These are phyloP conservation scores for Silene uniflora DNA, from an alignment of 148 eudicot genomes.

Conservation along the genomic window DNA sequence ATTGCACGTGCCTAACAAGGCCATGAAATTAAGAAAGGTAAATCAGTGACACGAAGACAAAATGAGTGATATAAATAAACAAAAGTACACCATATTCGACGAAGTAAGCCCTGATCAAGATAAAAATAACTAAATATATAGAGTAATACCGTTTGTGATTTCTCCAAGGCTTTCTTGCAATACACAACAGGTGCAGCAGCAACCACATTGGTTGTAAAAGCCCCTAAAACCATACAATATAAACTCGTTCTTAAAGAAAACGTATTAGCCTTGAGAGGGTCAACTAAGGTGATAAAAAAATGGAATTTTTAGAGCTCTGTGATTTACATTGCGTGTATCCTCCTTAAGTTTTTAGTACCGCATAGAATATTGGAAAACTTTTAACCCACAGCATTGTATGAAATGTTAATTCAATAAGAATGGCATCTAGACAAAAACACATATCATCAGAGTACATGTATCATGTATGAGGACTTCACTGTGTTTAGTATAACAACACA, in stretches of 20 bases:
- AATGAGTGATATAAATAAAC: background rate
- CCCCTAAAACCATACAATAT: constrained; percentile 44
- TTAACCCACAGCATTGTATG: background rate
- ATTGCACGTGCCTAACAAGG: constrained; percentile 82
- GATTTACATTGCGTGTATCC: background rate
- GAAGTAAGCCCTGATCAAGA: background rate
- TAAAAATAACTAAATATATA: background rate
- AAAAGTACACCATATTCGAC: background rate
- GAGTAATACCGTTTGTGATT: constrained; percentile 55
- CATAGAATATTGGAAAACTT: background rate
- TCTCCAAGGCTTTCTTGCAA: constrained; percentile 61
- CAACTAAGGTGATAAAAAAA: background rate
- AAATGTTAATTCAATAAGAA: background rate
- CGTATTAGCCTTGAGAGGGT: constrained; percentile 2
- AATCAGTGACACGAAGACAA: background rate
- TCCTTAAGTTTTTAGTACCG: background rate
- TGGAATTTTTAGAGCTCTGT: background rate
- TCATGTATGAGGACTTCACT: too few relatives aligned
- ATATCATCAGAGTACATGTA: too few relatives aligned
- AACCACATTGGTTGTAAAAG: constrained; percentile 87
- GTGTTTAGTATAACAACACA: too few relatives aligned
- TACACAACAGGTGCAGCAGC: constrained; percentile 98
- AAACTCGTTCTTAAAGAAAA: background rate
- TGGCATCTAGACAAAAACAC: background rate
- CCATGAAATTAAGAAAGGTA: background rate